Evolutionary conservation across 305 asterid genomes (phyloP).

Genomic region (Fraxinus albicans): DNA sequence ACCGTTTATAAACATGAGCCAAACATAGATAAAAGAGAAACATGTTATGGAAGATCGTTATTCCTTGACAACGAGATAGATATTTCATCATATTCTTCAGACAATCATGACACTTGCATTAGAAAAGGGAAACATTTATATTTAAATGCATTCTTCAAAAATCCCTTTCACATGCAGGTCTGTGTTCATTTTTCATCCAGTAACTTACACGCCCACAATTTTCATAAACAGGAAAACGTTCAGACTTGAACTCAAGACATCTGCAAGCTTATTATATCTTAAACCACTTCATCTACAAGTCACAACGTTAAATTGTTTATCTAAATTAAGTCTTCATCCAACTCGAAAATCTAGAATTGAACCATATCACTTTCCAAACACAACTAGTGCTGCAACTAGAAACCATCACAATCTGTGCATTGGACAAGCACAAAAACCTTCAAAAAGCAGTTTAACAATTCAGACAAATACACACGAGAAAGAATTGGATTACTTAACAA

Average conservation of each 20-base stretch:
- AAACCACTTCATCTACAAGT: not conserved
- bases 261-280: not conserved
- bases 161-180: not conserved
- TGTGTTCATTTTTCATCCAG: not conserved
- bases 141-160: not conserved
- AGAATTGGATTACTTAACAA: not conserved
- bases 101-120: not conserved
- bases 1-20: not conserved
- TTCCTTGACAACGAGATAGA: not conserved
- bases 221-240: not conserved
- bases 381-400: not conserved
- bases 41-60: not conserved
- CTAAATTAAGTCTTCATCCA: not conserved
- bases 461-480: not conserved
- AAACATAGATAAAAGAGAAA: not conserved
- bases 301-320: not conserved
- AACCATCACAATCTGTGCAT: not conserved
- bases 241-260: not conserved
- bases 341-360: not conserved
- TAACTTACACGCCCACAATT: not conserved
- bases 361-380: not conserved
- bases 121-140: not conserved
- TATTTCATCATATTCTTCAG: not conserved
- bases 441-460: not conserved
- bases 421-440: not conserved